These are phyloP conservation scores for Yarrowia sp. DNA, from an alignment of 805 yeast genomes.

Conservation along the genomic window DNA sequence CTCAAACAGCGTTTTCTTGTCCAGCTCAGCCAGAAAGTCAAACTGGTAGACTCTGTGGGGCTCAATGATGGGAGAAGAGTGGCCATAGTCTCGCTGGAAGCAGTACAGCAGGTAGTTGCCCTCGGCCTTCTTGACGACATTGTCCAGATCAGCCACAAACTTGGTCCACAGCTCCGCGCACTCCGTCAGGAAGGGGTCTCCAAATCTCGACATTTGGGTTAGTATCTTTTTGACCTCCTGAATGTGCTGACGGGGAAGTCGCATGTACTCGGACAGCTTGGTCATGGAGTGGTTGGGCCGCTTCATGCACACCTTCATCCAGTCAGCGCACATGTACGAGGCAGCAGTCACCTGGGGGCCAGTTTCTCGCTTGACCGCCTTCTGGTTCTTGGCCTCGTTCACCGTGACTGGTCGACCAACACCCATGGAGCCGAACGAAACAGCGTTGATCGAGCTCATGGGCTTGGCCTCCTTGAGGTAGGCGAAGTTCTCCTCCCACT, in stretches of 20 bases:
- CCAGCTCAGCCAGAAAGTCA: background rate
- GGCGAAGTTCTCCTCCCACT: constrained; percentile 15
- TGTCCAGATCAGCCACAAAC: constrained; percentile 3
- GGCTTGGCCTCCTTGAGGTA: constrained; percentile 7
- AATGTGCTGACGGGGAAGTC: background rate
- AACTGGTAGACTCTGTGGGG: constrained; percentile 8
- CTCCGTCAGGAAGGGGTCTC: constrained; percentile 6
- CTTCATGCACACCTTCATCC: background rate
- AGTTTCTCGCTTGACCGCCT: background rate
- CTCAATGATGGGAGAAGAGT: background rate
- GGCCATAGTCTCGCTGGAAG: constrained; percentile 3
- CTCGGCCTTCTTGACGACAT: constrained; percentile 1
- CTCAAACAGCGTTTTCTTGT: constrained; percentile 9
- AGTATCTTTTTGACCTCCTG: background rate
- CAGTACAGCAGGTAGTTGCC: constrained; percentile 1
- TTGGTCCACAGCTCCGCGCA: background rate
- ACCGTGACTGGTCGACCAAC: constrained; percentile 3
- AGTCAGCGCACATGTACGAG: constrained; percentile 12
- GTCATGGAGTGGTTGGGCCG: background rate
- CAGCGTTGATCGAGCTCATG: constrained; percentile 2
- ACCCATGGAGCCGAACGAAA: constrained; percentile 7
- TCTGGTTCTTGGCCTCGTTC: constrained; percentile 1
- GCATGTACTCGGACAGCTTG: constrained; percentile 1
- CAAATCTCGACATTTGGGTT: constrained; percentile 8
- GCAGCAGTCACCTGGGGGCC: background rate